Evolutionary conservation across 1,284 basidiomycete species (phyloP).

Genomic region (Microbotryum saponariae): DNA sequence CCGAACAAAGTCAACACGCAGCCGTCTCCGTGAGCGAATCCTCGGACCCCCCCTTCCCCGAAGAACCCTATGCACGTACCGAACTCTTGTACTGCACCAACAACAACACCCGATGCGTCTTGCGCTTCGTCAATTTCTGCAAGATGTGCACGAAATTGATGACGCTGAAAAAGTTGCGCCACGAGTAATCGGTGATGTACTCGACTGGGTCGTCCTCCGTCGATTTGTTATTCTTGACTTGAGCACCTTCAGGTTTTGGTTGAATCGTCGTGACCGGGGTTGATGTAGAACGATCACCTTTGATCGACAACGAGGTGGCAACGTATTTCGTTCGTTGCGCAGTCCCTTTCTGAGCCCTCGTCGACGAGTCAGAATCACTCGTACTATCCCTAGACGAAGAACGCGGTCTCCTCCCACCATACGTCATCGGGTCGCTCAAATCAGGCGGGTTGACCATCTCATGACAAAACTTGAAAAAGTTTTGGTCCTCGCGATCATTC

Average conservation of each 20-base stretch:
- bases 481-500: slow-evolving; percentile 69
- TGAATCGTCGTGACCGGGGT: too few species aligned
- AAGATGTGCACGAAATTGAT: slow-evolving; percentile 98
- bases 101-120: slow-evolving; percentile 89
- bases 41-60: too few species aligned
- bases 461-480: slow-evolving; percentile 88
- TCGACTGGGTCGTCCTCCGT: slow-evolving; percentile 72
- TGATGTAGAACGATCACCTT: too few species aligned
- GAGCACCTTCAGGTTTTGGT: too few species aligned
- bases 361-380: slow-evolving; percentile 31
- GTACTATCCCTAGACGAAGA: too few species aligned
- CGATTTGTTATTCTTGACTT: background rate
- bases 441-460: slow-evolving; percentile 44
- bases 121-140: slow-evolving; percentile 93
- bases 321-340: background rate
- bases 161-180: slow-evolving; percentile 96
- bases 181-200: slow-evolving; percentile 86
- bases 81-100: slow-evolving; percentile 98
- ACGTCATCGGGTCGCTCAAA: background rate
- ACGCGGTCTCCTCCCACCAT: too few species aligned
- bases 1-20: too few species aligned
- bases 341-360: background rate
- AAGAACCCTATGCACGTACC: slow-evolving; percentile 44
- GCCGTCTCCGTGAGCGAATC: background rate
- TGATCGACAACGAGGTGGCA: background rate